phyloP scores from a whole-genome alignment of 805 yeast genomes.

The Komagataella phaffii region DNA sequence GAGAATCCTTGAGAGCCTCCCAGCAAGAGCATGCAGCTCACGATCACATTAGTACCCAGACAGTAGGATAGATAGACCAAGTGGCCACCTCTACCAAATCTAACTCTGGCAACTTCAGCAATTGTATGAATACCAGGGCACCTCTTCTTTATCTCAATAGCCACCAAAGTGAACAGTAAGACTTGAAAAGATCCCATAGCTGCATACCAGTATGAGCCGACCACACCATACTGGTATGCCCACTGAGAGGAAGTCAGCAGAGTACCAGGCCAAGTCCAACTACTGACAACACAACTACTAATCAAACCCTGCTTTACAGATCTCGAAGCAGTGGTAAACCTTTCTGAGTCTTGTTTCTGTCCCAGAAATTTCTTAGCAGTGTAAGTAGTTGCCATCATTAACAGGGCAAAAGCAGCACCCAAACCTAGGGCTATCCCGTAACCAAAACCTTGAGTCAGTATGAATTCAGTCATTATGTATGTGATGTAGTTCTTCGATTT shows the following conservation, averaged over 20 bases:
- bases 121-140: conserved; percentile 30
- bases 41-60: conserved; percentile 22
- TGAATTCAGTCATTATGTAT: conserved; percentile 3
- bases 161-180: conserved; percentile 20
- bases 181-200: conserved; percentile 24
- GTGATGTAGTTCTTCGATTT: neutral
- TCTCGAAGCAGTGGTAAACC: conserved; percentile 31
- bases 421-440: conserved; percentile 25
- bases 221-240: conserved; percentile 10
- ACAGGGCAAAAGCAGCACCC: conserved; percentile 29
- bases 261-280: conserved; percentile 21
- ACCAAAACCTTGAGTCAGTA: conserved; percentile 21
- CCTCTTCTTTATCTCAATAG: conserved; percentile 23
- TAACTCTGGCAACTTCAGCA: conserved; percentile 20
- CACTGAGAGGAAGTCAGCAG: conserved; percentile 12
- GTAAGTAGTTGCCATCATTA: conserved; percentile 25
- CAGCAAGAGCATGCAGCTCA: conserved; percentile 23
- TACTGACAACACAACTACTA: conserved; percentile 27
- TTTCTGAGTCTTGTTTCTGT: conserved; percentile 27
- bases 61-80: conserved; percentile 21
- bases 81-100: conserved; percentile 24
- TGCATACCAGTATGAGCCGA: conserved; percentile 9
- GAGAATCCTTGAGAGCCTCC: conserved; percentile 30
- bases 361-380: conserved; percentile 21
- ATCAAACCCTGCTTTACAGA: conserved; percentile 27